phyloP scores from a whole-genome alignment of 176 grass and related monocot species.

The Eremochloa ophiuroides region DNA sequence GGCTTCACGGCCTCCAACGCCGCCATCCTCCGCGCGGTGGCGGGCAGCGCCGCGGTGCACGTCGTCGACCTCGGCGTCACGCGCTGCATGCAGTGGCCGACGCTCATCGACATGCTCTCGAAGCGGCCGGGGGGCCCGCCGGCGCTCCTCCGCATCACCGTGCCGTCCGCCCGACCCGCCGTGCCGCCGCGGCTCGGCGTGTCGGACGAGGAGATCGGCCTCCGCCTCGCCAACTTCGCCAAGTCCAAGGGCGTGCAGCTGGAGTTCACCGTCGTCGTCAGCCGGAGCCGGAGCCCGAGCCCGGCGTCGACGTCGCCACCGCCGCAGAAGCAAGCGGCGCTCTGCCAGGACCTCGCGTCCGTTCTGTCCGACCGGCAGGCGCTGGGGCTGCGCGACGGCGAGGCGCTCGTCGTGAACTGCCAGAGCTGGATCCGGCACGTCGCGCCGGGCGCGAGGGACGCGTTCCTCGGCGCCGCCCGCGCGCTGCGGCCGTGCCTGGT shows the following conservation, averaged over 20 bases:
- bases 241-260: slow-evolving; percentile 67
- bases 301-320: slow-evolving; percentile 21
- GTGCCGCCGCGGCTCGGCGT: slow-evolving; percentile 47
- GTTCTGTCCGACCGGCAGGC: slow-evolving; percentile 23
- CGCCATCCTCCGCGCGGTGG: slow-evolving; percentile 68
- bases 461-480: slow-evolving; percentile 45
- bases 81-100: slow-evolving; percentile 98
- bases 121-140: slow-evolving; percentile 60
- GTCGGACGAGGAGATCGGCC: slow-evolving; percentile 61
- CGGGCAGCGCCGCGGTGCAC: slow-evolving; percentile 51
- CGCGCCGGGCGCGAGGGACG: slow-evolving; percentile 27
- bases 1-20: slow-evolving; percentile 80
- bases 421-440: slow-evolving; percentile 81
- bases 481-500: slow-evolving; percentile 59
- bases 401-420: slow-evolving; percentile 80
- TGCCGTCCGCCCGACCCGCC: slow-evolving; percentile 33
- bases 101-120: slow-evolving; percentile 75
- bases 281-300: background rate
- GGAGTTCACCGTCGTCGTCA: slow-evolving; percentile 63
- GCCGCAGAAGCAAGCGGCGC: slow-evolving; percentile 25
- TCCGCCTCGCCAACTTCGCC: slow-evolving; percentile 65
- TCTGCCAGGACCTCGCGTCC: slow-evolving; percentile 39
- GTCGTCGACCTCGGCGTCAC: slow-evolving; percentile 77
- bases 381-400: slow-evolving; percentile 45
- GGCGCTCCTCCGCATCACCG: slow-evolving; percentile 62